phyloP scores from a whole-genome alignment of 176 grass and related monocot genomes.

The Triticum turgidum region DNA sequence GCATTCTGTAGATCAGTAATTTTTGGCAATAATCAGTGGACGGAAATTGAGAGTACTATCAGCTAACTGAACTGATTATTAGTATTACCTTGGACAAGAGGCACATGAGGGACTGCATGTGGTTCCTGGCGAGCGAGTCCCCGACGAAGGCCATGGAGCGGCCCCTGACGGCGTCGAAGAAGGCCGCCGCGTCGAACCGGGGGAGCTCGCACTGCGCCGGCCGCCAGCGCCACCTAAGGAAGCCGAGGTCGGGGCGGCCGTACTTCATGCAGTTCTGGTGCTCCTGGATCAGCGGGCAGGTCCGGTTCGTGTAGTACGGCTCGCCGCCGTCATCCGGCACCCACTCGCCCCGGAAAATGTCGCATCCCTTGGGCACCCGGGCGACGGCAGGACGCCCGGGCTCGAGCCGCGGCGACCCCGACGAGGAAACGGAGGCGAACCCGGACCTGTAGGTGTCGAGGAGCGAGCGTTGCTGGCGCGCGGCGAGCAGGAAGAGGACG shows the following conservation, averaged over 20 bases:
- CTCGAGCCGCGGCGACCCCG: not conserved
- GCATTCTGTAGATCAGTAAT: not conserved
- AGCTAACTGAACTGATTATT: too few species aligned
- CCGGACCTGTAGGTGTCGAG: not conserved
- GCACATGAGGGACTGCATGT: constrained; percentile 81
- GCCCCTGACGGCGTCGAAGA: constrained; percentile 40
- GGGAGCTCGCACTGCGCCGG: constrained; percentile 53
- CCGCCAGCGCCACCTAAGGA: constrained; percentile 58
- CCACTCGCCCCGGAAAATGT: constrained; percentile 54
- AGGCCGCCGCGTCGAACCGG: constrained; percentile 53
- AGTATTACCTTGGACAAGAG: constrained; percentile 41
- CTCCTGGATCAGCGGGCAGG: constrained; percentile 64
- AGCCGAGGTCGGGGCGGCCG: constrained; percentile 56
- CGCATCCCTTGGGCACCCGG: constrained; percentile 29
- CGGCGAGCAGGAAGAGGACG: constrained; percentile 19
- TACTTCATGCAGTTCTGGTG: constrained; percentile 91
- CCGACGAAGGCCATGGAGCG: constrained; percentile 67
- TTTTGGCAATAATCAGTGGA: not conserved
- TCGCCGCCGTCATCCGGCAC: constrained; percentile 1
- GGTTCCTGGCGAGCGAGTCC: constrained; percentile 81
- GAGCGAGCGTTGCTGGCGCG: not conserved
- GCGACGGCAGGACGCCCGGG: not conserved
- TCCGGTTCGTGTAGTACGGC: constrained; percentile 64
- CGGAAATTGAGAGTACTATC: too few species aligned
- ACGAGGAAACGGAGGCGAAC: not conserved